Evolutionary conservation across 139 green algal genomes (phyloP).

Genomic region (Chlorokybus atmophyticus): DNA sequence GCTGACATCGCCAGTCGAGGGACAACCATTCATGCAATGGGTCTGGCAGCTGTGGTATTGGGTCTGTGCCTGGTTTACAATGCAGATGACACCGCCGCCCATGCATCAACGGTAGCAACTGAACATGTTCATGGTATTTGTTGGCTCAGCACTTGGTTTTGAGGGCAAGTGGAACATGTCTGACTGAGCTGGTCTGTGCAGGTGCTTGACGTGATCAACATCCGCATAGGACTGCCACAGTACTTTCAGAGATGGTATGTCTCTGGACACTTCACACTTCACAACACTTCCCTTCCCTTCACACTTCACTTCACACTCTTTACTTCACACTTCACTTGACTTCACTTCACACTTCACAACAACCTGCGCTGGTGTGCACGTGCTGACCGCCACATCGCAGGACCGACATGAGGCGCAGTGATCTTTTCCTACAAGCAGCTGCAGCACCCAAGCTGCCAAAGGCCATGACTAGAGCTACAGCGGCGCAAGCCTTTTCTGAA

Average conservation of each 20-base stretch:
- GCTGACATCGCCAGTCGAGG: too few species aligned
- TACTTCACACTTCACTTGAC: too few species aligned
- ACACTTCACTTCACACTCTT: too few species aligned
- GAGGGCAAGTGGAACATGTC: too few species aligned
- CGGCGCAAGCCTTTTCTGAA: constrained; percentile 26
- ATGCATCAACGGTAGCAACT: too few species aligned
- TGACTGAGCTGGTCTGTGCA: background rate
- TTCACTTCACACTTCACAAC: too few species aligned
- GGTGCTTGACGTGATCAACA: constrained; percentile 42
- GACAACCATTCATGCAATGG: constrained; percentile 28
- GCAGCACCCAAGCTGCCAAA: constrained; percentile 12
- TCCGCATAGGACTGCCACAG: constrained; percentile 31
- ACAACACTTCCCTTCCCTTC: too few species aligned
- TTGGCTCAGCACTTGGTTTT: too few species aligned
- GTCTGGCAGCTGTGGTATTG: constrained; percentile 52
- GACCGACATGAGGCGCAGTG: constrained; percentile 30
- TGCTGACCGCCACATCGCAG: too few species aligned
- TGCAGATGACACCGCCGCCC: constrained; percentile 4
- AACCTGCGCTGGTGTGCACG: too few species aligned
- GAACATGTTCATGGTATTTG: too few species aligned
- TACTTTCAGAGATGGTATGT: constrained; percentile 33
- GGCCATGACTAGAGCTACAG: constrained; percentile 34
- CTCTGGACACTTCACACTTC: too few species aligned
- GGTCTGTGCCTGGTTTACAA: constrained; percentile 46
- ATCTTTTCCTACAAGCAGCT: constrained; percentile 18